Evolutionary conservation across 768 basidiomycete genomes (phyloP), one percentile per base, ranked within the genome.

Genomic region (Pleurotus sapidus): DNA sequence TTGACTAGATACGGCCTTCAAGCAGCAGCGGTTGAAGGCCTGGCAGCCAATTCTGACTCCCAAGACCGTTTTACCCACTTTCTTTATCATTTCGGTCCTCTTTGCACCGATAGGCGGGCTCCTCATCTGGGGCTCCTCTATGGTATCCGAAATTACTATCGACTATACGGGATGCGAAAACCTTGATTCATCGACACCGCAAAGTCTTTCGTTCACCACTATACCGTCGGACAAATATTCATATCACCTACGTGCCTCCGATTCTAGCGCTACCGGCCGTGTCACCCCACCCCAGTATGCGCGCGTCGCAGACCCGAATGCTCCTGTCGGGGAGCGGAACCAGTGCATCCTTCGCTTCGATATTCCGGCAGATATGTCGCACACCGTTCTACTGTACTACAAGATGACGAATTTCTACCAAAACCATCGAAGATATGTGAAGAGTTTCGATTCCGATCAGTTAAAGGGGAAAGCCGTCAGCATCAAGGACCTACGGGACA

Each of bases 31-130:
- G 56, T 84, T 99, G 68, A 98, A 98, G 77, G 97, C 97, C 67
- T 99, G 97, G 97, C 97, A 99, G 80, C 97, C 97, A 7, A 98
- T 99, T 69, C 82, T 98, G 47, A 98, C 95, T 4, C 97, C 97
- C 4, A 95, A 95, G 73, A 97, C 95, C 1, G 97, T 99, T 18
- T 83, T 99, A 14, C 97, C 97, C 3, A 96, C 95, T 0, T 83
- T 99, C 46, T 95, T 99, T 73, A 85, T 98, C 67, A 86, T 98
- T 64, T 97, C 93, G 46, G 79, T 99, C 63, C 74, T 98, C 61
- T 99, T 99, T 69, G 96, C 92, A 0, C 95, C 95, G 55, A 95
- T 99, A 64, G 97, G 97, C 20, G 97, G 88, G 57, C 79, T 98
- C 49, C 84, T 98, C 50, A 84, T 98, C 59, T 98, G 95, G 93